These are phyloP conservation scores for Symbiodinium natans DNA, from an alignment of 73 alveolate genomes.

Conservation along the genomic window DNA sequence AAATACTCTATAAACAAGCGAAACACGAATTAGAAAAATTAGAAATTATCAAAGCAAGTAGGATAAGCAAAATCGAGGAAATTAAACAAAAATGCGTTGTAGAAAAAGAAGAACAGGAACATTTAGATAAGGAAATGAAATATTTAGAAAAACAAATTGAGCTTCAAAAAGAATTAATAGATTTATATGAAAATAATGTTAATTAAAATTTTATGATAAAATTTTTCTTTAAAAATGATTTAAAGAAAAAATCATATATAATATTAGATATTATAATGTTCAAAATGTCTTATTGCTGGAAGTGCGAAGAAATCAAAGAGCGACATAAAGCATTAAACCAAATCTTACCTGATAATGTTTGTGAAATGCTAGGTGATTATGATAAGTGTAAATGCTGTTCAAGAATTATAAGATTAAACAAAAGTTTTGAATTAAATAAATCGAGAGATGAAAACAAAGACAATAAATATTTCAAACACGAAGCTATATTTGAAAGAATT, in stretches of 20 bases:
- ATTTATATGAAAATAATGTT: no score
- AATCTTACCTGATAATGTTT: background rate
- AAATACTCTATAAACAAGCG: no score
- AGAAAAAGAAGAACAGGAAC: no score
- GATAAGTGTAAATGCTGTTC: background rate
- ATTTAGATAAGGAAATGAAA: no score
- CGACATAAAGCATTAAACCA: no score
- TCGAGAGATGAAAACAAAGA: background rate
- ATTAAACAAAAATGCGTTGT: no score
- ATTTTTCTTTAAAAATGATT: background rate
- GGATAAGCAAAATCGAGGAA: no score
- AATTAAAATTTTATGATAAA: background rate
- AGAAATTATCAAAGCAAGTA: no score
- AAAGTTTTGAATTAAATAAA: background rate
- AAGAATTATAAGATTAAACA: background rate
- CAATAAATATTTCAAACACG: background rate
- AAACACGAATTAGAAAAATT: no score
- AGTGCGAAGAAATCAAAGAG: no score
- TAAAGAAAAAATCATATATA: background rate
- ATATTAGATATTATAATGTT: background rate
- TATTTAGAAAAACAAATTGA: no score
- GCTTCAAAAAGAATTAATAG: no score
- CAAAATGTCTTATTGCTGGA: background rate
- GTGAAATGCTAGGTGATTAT: background rate
- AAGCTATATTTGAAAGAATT: background rate